phyloP scores from a whole-genome alignment of 2,329 filamentous ascomycete species.

The Stagonosporopsis rhizophila region DNA sequence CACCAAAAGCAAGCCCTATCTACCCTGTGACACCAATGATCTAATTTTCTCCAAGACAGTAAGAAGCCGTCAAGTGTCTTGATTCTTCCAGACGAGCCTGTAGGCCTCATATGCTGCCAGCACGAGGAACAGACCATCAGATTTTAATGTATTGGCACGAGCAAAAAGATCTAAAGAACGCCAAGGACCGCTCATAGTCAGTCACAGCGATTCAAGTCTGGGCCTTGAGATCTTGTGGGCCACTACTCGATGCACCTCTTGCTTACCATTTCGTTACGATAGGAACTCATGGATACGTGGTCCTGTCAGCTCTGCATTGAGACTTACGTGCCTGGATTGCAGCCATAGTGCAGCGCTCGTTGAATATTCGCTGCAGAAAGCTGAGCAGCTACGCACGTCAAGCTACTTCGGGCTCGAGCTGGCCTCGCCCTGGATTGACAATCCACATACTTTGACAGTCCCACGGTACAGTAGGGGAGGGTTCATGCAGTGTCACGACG shows the following conservation, averaged over 20 bases:
- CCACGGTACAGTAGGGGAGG: not conserved
- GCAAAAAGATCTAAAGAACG: not conserved
- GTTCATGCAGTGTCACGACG: not conserved
- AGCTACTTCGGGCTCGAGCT: not conserved
- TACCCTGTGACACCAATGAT: too few relatives aligned
- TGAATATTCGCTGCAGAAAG: not conserved
- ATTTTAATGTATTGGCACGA: not conserved
- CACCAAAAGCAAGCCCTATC: too few relatives aligned
- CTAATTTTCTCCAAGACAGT: too few relatives aligned
- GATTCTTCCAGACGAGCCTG: not conserved
- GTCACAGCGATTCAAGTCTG: not conserved
- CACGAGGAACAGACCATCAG: not conserved
- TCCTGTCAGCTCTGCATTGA: not conserved
- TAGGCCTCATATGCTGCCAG: not conserved
- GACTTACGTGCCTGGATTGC: not conserved
- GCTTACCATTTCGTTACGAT: not conserved
- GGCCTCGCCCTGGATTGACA: not conserved
- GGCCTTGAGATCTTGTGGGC: not conserved
- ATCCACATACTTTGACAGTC: not conserved
- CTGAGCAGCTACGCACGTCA: not conserved
- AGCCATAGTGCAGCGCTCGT: not conserved
- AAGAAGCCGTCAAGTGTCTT: not conserved
- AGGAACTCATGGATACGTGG: not conserved
- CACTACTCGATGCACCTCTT: not conserved
- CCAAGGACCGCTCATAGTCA: not conserved